Conservation (phyloP, 257 asterid species). For the Solanum ossicruentum region DNA sequence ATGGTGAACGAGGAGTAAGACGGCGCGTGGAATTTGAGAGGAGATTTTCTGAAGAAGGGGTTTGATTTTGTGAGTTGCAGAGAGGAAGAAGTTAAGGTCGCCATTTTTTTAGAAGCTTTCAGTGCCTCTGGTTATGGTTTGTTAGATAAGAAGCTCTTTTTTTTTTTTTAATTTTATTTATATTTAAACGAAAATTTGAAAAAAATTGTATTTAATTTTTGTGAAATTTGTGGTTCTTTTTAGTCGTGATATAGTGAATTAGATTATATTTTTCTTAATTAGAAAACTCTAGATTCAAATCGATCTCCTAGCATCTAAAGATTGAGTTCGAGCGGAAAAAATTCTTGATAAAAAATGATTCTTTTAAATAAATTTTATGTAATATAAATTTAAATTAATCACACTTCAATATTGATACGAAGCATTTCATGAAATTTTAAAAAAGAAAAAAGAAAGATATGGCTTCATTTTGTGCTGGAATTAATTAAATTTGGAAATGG, state of each 20-base stretch:
- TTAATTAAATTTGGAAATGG: background rate
- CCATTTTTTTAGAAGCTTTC: constrained; percentile 29
- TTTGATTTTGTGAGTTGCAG: constrained; percentile 47
- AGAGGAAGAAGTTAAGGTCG: constrained; percentile 48
- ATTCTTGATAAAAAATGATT: no score
- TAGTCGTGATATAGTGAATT: background rate
- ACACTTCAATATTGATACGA: no score
- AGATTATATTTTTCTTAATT: no score
- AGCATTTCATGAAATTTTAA: no score
- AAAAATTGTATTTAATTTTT: background rate
- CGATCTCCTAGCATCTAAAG: no score
- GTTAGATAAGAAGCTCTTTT: background rate
- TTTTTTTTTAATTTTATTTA: background rate
- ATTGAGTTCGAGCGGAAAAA: no score
- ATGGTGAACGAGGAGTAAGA: background rate
- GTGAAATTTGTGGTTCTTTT: background rate
- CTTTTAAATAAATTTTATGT: no score
- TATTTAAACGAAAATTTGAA: background rate
- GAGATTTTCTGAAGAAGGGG: constrained; percentile 8
- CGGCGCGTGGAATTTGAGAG: constrained; percentile 9
- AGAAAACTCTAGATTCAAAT: no score
- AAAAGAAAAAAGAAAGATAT: no score
- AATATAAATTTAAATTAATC: no score
- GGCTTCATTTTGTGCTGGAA: background rate
- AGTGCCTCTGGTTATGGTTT: background rate